A percentile compares a stretch with the other conserved stretches of the same genome.
These are phyloP conservation scores for Phlebiopsis gigantea DNA, from an alignment of 768 basidiomycete genomes.

Conservation along the genomic window DNA sequence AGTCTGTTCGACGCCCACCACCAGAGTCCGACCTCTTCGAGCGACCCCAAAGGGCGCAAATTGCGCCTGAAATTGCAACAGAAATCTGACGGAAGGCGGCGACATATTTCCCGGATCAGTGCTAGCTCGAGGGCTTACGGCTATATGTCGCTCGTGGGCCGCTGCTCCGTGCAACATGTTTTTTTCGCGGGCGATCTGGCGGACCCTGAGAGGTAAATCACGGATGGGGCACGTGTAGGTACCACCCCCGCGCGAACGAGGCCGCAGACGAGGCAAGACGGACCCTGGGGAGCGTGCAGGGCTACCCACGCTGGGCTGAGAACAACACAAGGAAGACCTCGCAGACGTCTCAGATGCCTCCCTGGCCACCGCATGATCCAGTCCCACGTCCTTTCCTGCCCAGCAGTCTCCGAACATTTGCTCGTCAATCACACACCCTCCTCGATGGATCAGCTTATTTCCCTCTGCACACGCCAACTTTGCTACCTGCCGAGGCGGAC, in stretches of 20 bases:
- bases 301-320: no score
- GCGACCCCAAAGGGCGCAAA: no score
- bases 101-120: background rate
- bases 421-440: no score
- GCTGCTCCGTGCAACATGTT: background rate
- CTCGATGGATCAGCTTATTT: background rate
- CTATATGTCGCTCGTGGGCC: no score
- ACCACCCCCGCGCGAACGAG: conserved; percentile 35
- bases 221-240: conserved; percentile 16
- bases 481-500: no score
- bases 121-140: background rate
- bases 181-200: background rate
- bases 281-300: no score
- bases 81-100: background rate
- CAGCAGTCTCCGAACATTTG: background rate
- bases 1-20: no score
- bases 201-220: background rate
- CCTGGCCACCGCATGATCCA: background rate
- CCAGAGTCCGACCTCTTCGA: background rate
- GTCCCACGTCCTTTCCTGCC: background rate
- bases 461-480: no score
- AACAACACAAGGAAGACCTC: background rate
- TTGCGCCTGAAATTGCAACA: background rate
- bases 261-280: no score
- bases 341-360: background rate